Base-by-base conservation (phyloP, 2,329 filamentous ascomycete species). In the Pseudogymnoascus sp. region DNA sequence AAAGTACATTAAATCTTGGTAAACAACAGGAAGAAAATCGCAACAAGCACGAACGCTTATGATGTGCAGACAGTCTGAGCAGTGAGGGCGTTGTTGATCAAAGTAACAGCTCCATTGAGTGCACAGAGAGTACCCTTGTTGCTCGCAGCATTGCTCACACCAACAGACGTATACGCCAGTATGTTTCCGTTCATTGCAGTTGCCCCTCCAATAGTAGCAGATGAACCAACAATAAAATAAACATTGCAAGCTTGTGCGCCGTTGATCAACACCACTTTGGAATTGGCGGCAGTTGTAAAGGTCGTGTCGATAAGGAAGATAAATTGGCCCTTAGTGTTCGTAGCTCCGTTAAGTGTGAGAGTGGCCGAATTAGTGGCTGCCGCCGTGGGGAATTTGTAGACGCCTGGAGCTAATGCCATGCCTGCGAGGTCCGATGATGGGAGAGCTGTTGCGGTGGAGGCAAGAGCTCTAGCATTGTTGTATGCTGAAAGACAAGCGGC, bases 221-320 rank as follows among this genome's bases (percentile, higher is more conserved):
- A 69, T 19, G 62, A 62, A 5, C 68, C 66, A 21, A 69, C 65
- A 53, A 60, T 60, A 47, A 63, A 69, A 64, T 60, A 69, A 50
- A 69, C 63, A 57, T 68, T 67, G 64, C 68, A 69, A 42, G 67
- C 47, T 57, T 68, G 62, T 11, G 67, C 68, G 15, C 67, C 67
- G 33, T 65, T 64, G 5, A 63, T 64, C n/a, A 69, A 35, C 17
- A 60, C 15, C 1, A 69, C 62, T 28, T 60, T 13, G 7, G 67
- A 61, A 10, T 11, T 53, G 17, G 59, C 59, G 21, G 66, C 63
- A 5, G 66, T 65, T 7, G 57, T 63, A 15, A 66, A 44, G 8
- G 64, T 67, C 3, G 66, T 62, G 21, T 35, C 21, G 57, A 69
- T 65, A 44, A 44, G 61, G 50, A 69, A 69, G 35, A 69, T 64